Percentiles rank a stretch among this genome's conserved stretches.
Conservation (phyloP, 139 green algal species). For the Chlamydomonas asymmetrica region DNA sequence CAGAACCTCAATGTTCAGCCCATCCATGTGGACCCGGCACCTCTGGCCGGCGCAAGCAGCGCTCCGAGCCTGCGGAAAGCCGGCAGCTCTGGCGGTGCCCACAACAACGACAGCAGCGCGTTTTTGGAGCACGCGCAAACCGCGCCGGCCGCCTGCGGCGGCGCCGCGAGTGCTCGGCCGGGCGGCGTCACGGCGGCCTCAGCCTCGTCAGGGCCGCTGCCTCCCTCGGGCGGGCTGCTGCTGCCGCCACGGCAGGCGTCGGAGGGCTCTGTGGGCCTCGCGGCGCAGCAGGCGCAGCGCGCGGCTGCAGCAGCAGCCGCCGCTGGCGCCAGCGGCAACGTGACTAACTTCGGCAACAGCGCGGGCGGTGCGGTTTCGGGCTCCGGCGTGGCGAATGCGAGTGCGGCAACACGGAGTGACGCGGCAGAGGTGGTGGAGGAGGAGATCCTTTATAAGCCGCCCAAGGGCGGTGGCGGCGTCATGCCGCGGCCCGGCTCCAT, state of each 20-base stretch:
- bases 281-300: not conserved
- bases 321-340: not conserved
- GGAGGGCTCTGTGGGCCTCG: not conserved
- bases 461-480: not conserved
- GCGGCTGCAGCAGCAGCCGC: not conserved
- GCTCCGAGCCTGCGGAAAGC: too few species aligned
- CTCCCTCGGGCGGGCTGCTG: not conserved
- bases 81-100: too few species aligned
- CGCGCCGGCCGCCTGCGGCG: too few species aligned
- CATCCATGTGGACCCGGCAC: too few species aligned
- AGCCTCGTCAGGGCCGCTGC: not conserved
- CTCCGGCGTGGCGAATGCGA: too few species aligned
- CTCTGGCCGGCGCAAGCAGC: too few species aligned
- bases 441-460: slow-evolving; percentile 27
- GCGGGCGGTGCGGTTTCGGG: not conserved
- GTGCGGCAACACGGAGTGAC: too few species aligned
- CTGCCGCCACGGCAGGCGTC: not conserved
- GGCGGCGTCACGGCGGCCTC: not conserved
- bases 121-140: too few species aligned
- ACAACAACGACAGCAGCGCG: too few species aligned
- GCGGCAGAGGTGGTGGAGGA: slow-evolving; percentile 1
- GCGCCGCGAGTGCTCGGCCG: not conserved
- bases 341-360: too few species aligned
- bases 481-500: not conserved
- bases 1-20: too few species aligned